phyloP scores from a whole-genome alignment of 805 yeast species.

The Starmerella vitae region DNA sequence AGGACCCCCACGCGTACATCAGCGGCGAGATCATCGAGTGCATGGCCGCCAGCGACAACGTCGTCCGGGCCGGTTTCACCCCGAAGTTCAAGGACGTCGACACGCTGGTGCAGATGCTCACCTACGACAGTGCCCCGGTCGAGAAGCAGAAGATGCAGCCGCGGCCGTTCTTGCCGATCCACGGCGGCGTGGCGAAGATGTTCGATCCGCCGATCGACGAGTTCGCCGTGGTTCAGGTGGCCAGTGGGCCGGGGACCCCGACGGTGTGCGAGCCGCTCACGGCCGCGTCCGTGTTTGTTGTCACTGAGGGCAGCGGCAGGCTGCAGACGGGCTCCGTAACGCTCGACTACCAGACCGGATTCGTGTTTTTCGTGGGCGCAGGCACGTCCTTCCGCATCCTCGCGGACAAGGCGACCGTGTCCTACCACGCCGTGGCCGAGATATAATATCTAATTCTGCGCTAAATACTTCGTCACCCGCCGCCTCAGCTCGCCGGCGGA shows the following conservation, averaged over 20 bases:
- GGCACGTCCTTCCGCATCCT: slow-evolving; percentile 46
- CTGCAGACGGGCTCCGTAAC: slow-evolving; percentile 33
- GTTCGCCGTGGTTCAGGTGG: slow-evolving; percentile 81
- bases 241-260: slow-evolving; percentile 35
- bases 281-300: slow-evolving; percentile 82
- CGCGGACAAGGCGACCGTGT: slow-evolving; percentile 38
- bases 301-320: slow-evolving; percentile 68
- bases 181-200: slow-evolving; percentile 31
- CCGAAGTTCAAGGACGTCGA: slow-evolving; percentile 95
- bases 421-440: slow-evolving; percentile 86
- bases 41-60: slow-evolving; percentile 98
- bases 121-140: slow-evolving; percentile 78
- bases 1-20: slow-evolving; percentile 96
- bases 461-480: slow-evolving; percentile 41
- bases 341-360: slow-evolving; percentile 51
- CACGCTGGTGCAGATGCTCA: slow-evolving; percentile 78
- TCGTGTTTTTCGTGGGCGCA: slow-evolving; percentile 76
- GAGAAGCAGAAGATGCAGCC: slow-evolving; percentile 86
- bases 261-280: slow-evolving; percentile 48
- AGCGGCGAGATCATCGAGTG: slow-evolving; percentile 96
- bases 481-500: slow-evolving; percentile 70
- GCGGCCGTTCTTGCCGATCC: slow-evolving; percentile 33
- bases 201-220: slow-evolving; percentile 96
- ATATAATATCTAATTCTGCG: slow-evolving; percentile 27
- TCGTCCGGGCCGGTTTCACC: slow-evolving; percentile 97